phyloP scores from a whole-genome alignment of 2,329 filamentous ascomycete species.

The Arthrobotrys megalospora region DNA sequence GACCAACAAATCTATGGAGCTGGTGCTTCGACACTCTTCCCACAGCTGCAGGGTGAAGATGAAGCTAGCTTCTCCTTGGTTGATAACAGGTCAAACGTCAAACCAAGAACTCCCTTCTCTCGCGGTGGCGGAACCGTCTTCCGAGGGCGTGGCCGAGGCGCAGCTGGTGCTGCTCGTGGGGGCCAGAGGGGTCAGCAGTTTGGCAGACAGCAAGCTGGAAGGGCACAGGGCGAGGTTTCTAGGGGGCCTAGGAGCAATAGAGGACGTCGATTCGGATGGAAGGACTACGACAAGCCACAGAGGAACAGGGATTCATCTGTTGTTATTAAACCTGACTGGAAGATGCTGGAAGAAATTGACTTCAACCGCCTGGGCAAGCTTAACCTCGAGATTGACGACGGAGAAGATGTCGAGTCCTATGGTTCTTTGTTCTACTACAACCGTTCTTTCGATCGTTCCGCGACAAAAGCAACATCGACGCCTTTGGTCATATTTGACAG shows the following conservation, averaged over 20 bases:
- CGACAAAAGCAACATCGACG: conserved; percentile 86
- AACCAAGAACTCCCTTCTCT: conserved; percentile 81
- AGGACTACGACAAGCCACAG: conserved; percentile 97
- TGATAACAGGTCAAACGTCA: conserved; percentile 90
- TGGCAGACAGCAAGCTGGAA: conserved; percentile 76
- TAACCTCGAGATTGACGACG: conserved; percentile 93
- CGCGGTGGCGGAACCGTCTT: conserved; percentile 92
- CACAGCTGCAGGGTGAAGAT: conserved; percentile 91
- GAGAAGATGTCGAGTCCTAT: conserved; percentile 94
- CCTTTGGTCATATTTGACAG: conserved; percentile 91
- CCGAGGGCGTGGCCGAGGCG: conserved; percentile 84
- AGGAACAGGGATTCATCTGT: conserved; percentile 96
- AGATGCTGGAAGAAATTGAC: conserved; percentile 97
- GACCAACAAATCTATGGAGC: conserved; percentile 98
- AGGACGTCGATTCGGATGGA: conserved; percentile 94
- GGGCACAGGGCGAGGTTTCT: conserved; percentile 80
- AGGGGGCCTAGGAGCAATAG: conserved; percentile 78
- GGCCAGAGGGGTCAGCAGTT: conserved; percentile 77
- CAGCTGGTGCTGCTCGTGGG: conserved; percentile 79
- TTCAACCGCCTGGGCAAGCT: conserved; percentile 95
- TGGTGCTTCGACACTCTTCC: conserved; percentile 87
- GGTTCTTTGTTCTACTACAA: conserved; percentile 99
- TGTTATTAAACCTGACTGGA: conserved; percentile 96
- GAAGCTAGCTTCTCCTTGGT: conserved; percentile 98
- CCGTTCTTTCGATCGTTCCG: conserved; percentile 90